Conservation (phyloP, 495 filamentous ascomycete genomes). For the Annulohypoxylon bovei region DNA sequence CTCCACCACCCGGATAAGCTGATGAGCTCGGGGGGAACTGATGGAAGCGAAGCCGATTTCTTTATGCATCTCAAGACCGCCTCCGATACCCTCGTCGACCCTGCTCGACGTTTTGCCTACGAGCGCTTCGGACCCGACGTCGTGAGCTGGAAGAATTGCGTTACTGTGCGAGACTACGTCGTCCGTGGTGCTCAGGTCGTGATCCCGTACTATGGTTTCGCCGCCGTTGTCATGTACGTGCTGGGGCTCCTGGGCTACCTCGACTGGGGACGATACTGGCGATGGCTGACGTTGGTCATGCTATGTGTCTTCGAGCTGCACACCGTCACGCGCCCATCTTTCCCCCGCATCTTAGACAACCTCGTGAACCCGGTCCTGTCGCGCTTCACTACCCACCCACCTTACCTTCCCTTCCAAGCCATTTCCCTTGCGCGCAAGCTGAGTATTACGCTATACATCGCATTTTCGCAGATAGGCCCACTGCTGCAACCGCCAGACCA, state of each 20-base stretch:
- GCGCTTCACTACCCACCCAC: conserved; percentile 60
- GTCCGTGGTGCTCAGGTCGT: conserved; percentile 67
- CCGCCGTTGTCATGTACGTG: conserved; percentile 69
- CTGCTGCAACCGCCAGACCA: conserved; percentile 58
- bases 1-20: conserved; percentile 92
- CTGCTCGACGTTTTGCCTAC: conserved; percentile 87
- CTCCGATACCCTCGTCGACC: conserved; percentile 82
- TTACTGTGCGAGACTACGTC: conserved; percentile 79
- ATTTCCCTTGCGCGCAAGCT: conserved; percentile 79
- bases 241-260: conserved; percentile 81
- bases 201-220: conserved; percentile 71
- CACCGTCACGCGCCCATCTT: conserved; percentile 72
- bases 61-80: conserved; percentile 86
- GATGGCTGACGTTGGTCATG: conserved; percentile 77
- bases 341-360: conserved; percentile 63
- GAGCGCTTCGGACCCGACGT: conserved; percentile 88
- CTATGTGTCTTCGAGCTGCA: conserved; percentile 79
- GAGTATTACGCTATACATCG: conserved; percentile 84
- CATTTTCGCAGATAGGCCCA: conserved; percentile 83
- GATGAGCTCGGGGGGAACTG: conserved; percentile 39
- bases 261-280: conserved; percentile 89
- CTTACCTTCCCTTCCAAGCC: conserved; percentile 89
- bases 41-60: conserved; percentile 63
- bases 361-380: conserved; percentile 72
- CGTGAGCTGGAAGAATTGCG: conserved; percentile 72